phyloP scores from a whole-genome alignment of 2,329 filamentous ascomycete genomes.

The Amauroascus verrucosus region DNA sequence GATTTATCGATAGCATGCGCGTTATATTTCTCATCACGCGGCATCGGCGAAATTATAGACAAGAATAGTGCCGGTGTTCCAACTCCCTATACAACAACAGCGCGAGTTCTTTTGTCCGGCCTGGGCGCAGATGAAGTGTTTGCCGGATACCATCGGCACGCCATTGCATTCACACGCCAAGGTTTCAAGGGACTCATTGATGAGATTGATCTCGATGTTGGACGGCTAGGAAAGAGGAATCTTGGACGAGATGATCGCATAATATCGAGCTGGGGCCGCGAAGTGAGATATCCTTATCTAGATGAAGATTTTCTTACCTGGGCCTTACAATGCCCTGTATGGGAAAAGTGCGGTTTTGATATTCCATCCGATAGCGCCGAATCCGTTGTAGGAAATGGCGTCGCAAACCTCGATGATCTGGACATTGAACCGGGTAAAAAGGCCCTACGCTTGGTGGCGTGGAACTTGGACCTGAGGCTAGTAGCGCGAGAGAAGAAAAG shows the following conservation, averaged over 20 bases:
- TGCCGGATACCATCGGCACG: constrained; percentile 80
- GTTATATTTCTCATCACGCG: constrained; percentile 87
- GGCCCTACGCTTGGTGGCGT: constrained; percentile 65
- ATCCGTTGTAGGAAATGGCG: constrained; percentile 16
- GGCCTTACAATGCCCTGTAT: constrained; percentile 63
- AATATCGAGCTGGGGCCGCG: constrained; percentile 78
- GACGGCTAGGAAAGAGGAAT: constrained; percentile 82
- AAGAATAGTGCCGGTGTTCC: constrained; percentile 18
- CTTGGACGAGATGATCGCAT: constrained; percentile 87
- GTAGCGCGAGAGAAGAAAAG: constrained; percentile 86
- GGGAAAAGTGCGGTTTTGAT: constrained; percentile 84
- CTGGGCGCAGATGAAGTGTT: constrained; percentile 95
- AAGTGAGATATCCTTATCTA: constrained; percentile 81
- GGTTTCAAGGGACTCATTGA: constrained; percentile 64
- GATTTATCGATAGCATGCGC: constrained; percentile 89
- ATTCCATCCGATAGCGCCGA: constrained; percentile 21
- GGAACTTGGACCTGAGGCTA: constrained; percentile 57
- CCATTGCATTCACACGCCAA: constrained; percentile 58
- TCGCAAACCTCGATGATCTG: constrained; percentile 19
- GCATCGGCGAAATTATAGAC: constrained; percentile 44
- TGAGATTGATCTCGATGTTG: constrained; percentile 76
- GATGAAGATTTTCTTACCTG: constrained; percentile 79
- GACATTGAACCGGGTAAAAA: constrained; percentile 68
- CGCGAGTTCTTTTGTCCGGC: constrained; percentile 79
- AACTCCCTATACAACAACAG: constrained; percentile 53